Evolutionary conservation across 768 basidiomycete species (phyloP), one percentile per base, ranked within the genome.

Genomic region (Pleurotus tuoliensis): DNA sequence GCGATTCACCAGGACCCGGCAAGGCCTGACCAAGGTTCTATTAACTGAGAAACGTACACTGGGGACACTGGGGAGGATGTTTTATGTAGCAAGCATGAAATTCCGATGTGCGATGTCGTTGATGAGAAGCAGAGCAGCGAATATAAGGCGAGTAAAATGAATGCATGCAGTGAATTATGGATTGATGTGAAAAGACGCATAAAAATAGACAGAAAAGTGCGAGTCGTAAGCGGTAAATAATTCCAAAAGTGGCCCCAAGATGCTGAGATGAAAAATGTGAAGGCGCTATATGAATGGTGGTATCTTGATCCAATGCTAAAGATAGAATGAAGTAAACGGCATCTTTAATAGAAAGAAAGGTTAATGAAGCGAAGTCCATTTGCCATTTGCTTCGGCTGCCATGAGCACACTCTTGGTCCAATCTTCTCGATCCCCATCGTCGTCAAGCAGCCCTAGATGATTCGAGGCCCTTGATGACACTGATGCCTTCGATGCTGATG

Each of bases 321-420:
- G 27, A 41, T 38, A 53, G 38, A 53, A 39, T 11, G 18, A 25
- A 53, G 41, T 40, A 53, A 22, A 20, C 30, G 18, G 51, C 22
- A 40, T 53, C 40, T 53, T 53, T n/a, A 22, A 44, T 18, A 22
- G 39, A 53, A 53, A 22, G 38, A 24, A 41, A 30, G 20, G 49
- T 25, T 41, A 53, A 16, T 41, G 38, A 41, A 41, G 12, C 37
- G 39, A 43, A 47, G 40, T n/a, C 73, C 72, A 75, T 18, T 64
- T 52, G 11, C 67, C 61, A 46, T 80, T 75, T 49, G 73, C 65
- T 64, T 86, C 83, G 56, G 86, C 87, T n/a, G 86, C 87, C 69
- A 83, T 68, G 57, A 92, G 67, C 48, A 92, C 89, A 61, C 84
- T 87, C 64, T 78, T 74, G 46, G 86, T 86, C 90, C 90, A 92